Percentiles rank a stretch among this genome's conserved stretches.
Evolutionary conservation across 345 rosid species (phyloP).

Genomic region (Citropsis articulata): DNA sequence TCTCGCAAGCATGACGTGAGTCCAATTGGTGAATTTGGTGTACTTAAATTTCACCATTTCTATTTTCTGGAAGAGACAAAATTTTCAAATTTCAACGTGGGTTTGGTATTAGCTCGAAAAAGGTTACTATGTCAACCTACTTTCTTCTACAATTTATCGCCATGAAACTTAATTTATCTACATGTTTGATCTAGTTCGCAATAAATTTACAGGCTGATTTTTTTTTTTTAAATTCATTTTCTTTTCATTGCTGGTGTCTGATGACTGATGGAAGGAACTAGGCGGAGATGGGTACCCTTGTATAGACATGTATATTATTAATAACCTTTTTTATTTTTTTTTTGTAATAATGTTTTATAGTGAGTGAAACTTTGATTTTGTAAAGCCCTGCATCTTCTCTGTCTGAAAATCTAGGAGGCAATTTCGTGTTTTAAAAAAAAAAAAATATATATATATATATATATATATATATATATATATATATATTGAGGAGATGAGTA

Average conservation of each 20-base stretch:
- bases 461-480: too few species aligned
- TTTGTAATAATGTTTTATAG: background rate
- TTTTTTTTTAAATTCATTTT: background rate
- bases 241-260: too few species aligned
- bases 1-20: background rate
- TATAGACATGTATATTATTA: background rate
- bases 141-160: background rate
- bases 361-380: background rate
- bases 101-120: constrained; percentile 22
- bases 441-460: too few species aligned
- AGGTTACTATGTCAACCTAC: constrained; percentile 12
- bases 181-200: background rate
- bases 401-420: background rate
- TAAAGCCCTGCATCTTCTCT: background rate
- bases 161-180: background rate
- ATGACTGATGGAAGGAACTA: background rate
- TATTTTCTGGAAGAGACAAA: background rate
- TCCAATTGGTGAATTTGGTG: constrained; percentile 7
- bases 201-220: too few species aligned
- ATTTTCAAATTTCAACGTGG: constrained; percentile 8
- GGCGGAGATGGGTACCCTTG: background rate
- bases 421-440: background rate
- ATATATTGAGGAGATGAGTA: background rate
- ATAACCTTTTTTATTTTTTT: background rate
- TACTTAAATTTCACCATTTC: background rate